Conservation (phyloP, 345 rosid genomes). For the Moricandia arvensis region DNA sequence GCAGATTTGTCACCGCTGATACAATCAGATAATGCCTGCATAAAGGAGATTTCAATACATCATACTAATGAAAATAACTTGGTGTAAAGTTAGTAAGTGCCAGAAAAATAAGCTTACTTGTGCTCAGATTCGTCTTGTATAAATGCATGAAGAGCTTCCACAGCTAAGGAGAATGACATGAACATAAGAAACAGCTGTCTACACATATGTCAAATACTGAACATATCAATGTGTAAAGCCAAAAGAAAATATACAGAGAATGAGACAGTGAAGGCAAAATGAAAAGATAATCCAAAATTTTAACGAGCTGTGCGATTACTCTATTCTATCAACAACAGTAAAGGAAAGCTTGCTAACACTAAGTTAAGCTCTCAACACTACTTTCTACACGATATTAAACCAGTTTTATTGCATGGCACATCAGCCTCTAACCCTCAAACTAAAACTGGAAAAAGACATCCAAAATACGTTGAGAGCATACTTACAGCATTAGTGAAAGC, state of each 20-base stretch:
- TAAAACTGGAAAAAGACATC: conserved; percentile 13
- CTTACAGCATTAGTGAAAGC: conserved; percentile 99
- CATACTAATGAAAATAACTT: neutral
- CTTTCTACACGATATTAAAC: neutral
- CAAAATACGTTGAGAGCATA: conserved; percentile 22
- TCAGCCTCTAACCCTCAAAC: neutral
- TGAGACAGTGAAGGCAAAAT: conserved; percentile 8
- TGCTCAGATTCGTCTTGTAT: conserved; percentile 98
- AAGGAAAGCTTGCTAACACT: neutral
- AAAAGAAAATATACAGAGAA: conserved; percentile 6
- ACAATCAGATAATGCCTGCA: conserved; percentile 96
- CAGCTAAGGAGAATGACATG: conserved; percentile 97
- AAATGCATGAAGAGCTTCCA: conserved; percentile 99
- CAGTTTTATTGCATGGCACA: neutral
- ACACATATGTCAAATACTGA: conserved; percentile 65
- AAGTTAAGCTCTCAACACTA: neutral
- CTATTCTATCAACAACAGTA: conserved; percentile 13
- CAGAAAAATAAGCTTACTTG: conserved; percentile 59
- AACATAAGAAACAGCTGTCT: conserved; percentile 99
- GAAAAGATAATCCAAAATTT: neutral
- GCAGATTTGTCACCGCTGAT: conserved; percentile 90
- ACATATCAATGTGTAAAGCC: conserved; percentile 48
- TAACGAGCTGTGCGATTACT: neutral
- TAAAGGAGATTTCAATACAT: conserved; percentile 11
- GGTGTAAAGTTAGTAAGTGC: neutral